Conservation (phyloP, 305 asterid genomes). For the Fraxinus sp. region DNA sequence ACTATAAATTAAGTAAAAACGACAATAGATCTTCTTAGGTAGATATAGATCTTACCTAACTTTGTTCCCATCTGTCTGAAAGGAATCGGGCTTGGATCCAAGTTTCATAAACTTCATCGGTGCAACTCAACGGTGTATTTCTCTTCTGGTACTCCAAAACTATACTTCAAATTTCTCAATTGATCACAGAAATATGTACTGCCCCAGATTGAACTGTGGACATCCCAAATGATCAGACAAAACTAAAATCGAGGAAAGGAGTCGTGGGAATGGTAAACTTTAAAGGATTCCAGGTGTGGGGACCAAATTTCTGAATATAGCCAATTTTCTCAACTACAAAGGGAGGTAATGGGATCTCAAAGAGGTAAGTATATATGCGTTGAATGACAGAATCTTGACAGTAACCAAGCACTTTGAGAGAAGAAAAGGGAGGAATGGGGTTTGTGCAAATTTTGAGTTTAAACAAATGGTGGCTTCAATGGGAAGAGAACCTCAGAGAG, state of each 20-base stretch:
- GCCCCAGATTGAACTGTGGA: constrained; percentile 31
- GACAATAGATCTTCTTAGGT: neutral
- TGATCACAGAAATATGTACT: constrained; percentile 34
- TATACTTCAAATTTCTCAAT: constrained; percentile 39
- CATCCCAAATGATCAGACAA: constrained; percentile 49
- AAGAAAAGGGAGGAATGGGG: constrained; percentile 23
- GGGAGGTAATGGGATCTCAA: constrained; percentile 53
- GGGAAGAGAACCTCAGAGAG: constrained; percentile 58
- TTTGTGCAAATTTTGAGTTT: constrained; percentile 25
- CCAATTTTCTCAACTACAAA: constrained; percentile 42
- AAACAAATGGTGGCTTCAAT: constrained; percentile 60
- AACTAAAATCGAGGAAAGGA: constrained; percentile 41
- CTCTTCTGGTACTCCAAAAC: constrained; percentile 23
- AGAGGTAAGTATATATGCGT: constrained; percentile 43
- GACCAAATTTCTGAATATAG: constrained; percentile 58
- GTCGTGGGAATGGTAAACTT: constrained; percentile 44
- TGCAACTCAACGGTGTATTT: constrained; percentile 39
- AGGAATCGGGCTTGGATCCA: constrained; percentile 92
- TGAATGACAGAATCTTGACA: constrained; percentile 76
- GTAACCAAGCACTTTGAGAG: constrained; percentile 37
- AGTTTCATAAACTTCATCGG: constrained; percentile 99
- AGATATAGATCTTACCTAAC: constrained; percentile 62
- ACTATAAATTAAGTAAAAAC: neutral
- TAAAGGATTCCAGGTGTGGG: constrained; percentile 48
- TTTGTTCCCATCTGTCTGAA: constrained; percentile 74